phyloP scores from a whole-genome alignment of 331 rosid genomes.

The Acacia concinna region DNA sequence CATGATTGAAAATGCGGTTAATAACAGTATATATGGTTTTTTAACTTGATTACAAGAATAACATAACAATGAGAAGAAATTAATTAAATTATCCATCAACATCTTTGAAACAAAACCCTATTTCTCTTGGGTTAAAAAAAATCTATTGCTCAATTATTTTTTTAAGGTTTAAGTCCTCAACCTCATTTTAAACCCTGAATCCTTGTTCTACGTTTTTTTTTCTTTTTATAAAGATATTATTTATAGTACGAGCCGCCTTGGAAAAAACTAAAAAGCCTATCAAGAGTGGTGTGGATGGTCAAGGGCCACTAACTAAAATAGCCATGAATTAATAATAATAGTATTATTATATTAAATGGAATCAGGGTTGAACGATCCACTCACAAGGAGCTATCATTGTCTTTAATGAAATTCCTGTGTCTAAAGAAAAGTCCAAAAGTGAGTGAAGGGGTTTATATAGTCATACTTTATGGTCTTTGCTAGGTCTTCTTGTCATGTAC shows the following conservation, averaged over 20 bases:
- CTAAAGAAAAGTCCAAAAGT: conserved; percentile 34
- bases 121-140: no score
- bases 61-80: not conserved
- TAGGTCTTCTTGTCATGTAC: conserved; percentile 33
- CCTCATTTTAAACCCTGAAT: not conserved
- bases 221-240: not conserved
- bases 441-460: not conserved
- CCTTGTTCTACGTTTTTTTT: not conserved
- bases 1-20: not conserved
- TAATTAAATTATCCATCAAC: not conserved
- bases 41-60: not conserved
- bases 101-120: not conserved
- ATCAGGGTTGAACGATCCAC: conserved; percentile 8
- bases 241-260: conserved; percentile 32
- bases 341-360: not conserved
- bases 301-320: conserved; percentile 20
- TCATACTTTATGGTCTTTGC: conserved; percentile 29
- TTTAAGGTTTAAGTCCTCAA: not conserved
- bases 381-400: conserved; percentile 21
- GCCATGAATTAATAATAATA: not conserved
- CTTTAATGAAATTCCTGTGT: conserved; percentile 5
- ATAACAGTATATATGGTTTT: not conserved
- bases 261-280: not conserved
- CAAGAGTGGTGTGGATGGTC: conserved; percentile 16
- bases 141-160: no score